Conservation (phyloP, 2,329 filamentous ascomycete genomes). For the Colletotrichum trifolii region DNA sequence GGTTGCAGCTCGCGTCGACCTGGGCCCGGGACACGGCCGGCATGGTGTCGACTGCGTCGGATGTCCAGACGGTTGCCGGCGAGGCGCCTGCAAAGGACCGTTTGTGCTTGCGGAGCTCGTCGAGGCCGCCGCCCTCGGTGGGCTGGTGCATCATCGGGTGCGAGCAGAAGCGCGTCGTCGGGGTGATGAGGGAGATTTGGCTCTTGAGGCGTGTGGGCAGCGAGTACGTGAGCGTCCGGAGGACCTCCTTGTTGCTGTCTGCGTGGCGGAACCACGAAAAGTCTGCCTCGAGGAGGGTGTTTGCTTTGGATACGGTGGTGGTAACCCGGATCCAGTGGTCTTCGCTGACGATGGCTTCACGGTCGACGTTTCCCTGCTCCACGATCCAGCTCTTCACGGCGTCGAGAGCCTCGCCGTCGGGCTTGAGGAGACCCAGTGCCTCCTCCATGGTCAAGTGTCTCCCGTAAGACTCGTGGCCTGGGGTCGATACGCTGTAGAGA, state of each 20-base stretch:
- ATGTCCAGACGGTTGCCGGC: background rate
- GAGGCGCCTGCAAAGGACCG: background rate
- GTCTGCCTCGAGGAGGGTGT: slow-evolving; percentile 58
- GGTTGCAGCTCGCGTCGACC: slow-evolving; percentile 47
- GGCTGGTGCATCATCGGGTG: slow-evolving; percentile 44
- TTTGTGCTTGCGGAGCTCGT: slow-evolving; percentile 14
- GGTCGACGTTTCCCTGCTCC: slow-evolving; percentile 49
- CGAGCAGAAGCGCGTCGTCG: slow-evolving; percentile 50
- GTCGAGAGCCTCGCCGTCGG: slow-evolving; percentile 50
- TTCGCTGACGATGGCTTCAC: slow-evolving; percentile 47
- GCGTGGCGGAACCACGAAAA: slow-evolving; percentile 40
- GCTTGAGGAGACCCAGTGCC: slow-evolving; percentile 60
- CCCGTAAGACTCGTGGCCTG: slow-evolving; percentile 58
- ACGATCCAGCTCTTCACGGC: slow-evolving; percentile 58
- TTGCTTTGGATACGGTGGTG: slow-evolving; percentile 52
- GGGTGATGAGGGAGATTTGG: slow-evolving; percentile 59
- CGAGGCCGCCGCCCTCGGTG: background rate
- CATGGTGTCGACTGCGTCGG: background rate
- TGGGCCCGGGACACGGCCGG: background rate
- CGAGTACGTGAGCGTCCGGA: background rate
- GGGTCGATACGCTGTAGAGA: slow-evolving; percentile 61
- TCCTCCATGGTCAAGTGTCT: slow-evolving; percentile 60
- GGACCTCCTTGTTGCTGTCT: slow-evolving; percentile 43
- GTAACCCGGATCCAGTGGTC: slow-evolving; percentile 55
- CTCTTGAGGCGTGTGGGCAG: slow-evolving; percentile 10